Percentiles rank a stretch among this genome's conserved stretches.
phyloP scores from a whole-genome alignment of 1,139 yeast species.

The Insectozyma bohioensis region DNA sequence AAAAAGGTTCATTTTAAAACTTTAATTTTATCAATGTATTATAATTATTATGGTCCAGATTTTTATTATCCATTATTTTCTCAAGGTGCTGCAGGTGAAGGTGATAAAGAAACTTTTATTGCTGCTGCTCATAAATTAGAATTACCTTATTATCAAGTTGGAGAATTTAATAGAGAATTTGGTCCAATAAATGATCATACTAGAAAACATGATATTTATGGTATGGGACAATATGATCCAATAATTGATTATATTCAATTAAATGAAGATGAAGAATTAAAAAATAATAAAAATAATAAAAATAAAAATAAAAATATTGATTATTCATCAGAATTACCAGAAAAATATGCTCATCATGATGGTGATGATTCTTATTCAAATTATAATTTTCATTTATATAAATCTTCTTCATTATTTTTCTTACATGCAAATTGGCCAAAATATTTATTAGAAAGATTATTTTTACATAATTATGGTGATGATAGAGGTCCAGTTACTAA shows the following conservation, averaged over 20 bases:
- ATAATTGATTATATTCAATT: conserved; percentile 31
- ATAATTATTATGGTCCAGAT: conserved; percentile 54
- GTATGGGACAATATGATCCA: conserved; percentile 43
- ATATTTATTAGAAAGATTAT: conserved; percentile 24
- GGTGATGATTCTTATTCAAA: conserved; percentile 23
- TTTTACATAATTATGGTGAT: conserved; percentile 20
- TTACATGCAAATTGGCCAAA: conserved; percentile 45
- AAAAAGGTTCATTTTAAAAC: conserved; percentile 51
- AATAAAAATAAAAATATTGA: conserved; percentile 10
- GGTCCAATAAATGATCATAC: conserved; percentile 25
- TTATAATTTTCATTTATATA: conserved; percentile 30
- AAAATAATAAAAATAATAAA: conserved; percentile 5
- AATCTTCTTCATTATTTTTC: conserved; percentile 30
- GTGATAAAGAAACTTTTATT: conserved; percentile 63
- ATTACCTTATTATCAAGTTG: conserved; percentile 55
- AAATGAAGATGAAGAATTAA: conserved; percentile 9
- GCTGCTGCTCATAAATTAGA: conserved; percentile 56
- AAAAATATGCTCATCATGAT: conserved; percentile 22
- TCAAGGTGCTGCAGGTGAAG: conserved; percentile 63
- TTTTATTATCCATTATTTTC: conserved; percentile 53
- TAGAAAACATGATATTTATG: conserved; percentile 29
- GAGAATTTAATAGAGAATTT: conserved; percentile 38
- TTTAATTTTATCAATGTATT: conserved; percentile 52
- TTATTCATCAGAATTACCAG: conserved; percentile 15
- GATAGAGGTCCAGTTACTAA: conserved; percentile 30